phyloP scores from a whole-genome alignment of 2,329 filamentous ascomycete genomes.

The Fusarium sp. region DNA sequence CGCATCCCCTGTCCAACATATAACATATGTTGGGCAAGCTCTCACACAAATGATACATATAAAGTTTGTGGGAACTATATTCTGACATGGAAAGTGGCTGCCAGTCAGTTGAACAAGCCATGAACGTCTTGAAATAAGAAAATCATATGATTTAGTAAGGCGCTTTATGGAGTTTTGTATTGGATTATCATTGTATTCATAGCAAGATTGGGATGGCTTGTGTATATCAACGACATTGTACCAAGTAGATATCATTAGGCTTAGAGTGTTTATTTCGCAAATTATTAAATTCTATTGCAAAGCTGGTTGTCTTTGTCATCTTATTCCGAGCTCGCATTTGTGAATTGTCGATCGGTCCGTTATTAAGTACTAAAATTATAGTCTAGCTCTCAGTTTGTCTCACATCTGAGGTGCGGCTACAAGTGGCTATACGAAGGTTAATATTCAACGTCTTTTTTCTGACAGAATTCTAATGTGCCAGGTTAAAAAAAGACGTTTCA shows the following conservation, averaged over 20 bases:
- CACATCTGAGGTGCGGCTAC: too few species aligned
- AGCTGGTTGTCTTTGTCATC: neutral
- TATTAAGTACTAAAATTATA: too few species aligned
- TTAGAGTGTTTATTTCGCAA: slow-evolving; percentile 3
- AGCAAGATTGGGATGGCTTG: slow-evolving; percentile 8
- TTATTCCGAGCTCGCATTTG: too few species aligned
- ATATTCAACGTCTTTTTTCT: neutral
- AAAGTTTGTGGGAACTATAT: neutral
- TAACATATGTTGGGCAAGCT: neutral
- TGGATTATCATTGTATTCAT: slow-evolving; percentile 8
- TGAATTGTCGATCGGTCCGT: too few species aligned
- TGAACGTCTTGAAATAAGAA: neutral
- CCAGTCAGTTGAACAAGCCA: neutral
- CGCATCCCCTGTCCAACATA: neutral
- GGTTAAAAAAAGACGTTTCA: neutral
- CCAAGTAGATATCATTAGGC: slow-evolving; percentile 10
- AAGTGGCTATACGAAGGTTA: too few species aligned
- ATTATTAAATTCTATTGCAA: neutral
- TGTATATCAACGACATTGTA: slow-evolving; percentile 5
- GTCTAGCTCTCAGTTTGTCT: too few species aligned
- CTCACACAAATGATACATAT: slow-evolving; percentile 1
- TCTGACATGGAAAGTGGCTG: neutral
- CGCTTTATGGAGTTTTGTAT: slow-evolving; percentile 29
- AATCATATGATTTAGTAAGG: slow-evolving; percentile 4
- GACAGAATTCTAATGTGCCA: neutral